Evolutionary conservation across 1,284 basidiomycete genomes (phyloP), one percentile per base, ranked within the genome.

Genomic region (Irpex rosettiformis): DNA sequence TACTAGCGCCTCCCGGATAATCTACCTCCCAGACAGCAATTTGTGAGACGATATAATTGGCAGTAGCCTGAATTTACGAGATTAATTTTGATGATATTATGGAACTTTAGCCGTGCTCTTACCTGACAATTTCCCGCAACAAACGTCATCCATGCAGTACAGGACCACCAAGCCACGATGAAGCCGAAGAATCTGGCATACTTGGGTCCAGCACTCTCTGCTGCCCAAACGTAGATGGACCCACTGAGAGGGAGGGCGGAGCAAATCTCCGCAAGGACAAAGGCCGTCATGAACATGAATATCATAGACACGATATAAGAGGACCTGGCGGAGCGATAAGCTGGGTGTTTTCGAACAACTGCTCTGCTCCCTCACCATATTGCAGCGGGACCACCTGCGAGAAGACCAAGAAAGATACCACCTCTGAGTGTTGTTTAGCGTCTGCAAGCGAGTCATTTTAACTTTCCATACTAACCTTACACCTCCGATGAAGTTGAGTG

Each of bases 61-160:
- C 89, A 0, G 91, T 87, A 1, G 87, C 86, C 88, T 93, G 65
- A 27, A 59, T 21, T 49, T 13, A 25, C 6, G 25, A 0, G 7
- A n/a, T 27, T 27, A 56, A 47, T 7, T 25, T 7, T 22, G n/a
- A n/a, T n/a, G n/a, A n/a, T n/a, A n/a, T n/a, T n/a, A n/a, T n/a
- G n/a, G n/a, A n/a, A n/a, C n/a, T n/a, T n/a, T n/a, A n/a, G n/a
- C n/a, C n/a, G n/a, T n/a, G 37, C 8, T 11, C 77, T 30, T 54
- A 88, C 91, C 74, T 93, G 90, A 61, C 88, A 91, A 67, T 91
- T 93, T 43, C 88, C 83, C 11, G 93, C 92, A 54, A 85, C 80
- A 66, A 93, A 94, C 0, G 91, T 93, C 83, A 93, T 93, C 93
- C 93, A 94, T 16, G 92, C 92, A 0, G 92, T 93, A 61, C 83